phyloP scores from a whole-genome alignment of 768 basidiomycete species.

The Amanita rubescens region DNA sequence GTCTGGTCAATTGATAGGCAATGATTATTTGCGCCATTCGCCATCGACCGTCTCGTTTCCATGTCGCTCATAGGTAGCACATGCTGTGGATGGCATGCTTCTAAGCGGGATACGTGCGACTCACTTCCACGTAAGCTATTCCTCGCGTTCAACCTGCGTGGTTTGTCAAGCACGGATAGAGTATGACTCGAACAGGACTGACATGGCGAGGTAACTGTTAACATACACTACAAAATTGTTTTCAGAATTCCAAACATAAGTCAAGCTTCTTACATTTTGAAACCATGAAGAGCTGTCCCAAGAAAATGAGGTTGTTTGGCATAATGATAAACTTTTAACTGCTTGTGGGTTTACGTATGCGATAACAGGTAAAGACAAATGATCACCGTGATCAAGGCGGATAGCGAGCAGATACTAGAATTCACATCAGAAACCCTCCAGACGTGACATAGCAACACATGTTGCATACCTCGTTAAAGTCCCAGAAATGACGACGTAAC shows the following conservation, averaged over 20 bases:
- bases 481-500: constrained; percentile 17
- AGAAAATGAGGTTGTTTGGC: constrained; percentile 15
- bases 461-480: constrained; percentile 13
- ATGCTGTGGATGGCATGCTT: too few relatives aligned
- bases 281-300: constrained; percentile 14
- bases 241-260: neutral
- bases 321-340: constrained; percentile 13
- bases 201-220: neutral
- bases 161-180: neutral
- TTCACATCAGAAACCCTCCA: too few relatives aligned
- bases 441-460: neutral
- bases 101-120: too few relatives aligned
- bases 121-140: neutral
- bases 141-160: neutral
- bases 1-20: too few relatives aligned
- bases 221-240: neutral
- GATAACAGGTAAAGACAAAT: neutral
- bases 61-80: too few relatives aligned
- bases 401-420: neutral
- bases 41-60: too few relatives aligned
- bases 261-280: constrained; percentile 13
- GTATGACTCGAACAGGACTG: neutral
- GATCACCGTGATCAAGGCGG: neutral
- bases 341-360: neutral
- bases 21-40: too few relatives aligned